Evolutionary conservation across 2,329 filamentous ascomycete genomes (phyloP), one percentile per base, ranked within the genome.

Genomic region (Ceratocystis colombiana): DNA sequence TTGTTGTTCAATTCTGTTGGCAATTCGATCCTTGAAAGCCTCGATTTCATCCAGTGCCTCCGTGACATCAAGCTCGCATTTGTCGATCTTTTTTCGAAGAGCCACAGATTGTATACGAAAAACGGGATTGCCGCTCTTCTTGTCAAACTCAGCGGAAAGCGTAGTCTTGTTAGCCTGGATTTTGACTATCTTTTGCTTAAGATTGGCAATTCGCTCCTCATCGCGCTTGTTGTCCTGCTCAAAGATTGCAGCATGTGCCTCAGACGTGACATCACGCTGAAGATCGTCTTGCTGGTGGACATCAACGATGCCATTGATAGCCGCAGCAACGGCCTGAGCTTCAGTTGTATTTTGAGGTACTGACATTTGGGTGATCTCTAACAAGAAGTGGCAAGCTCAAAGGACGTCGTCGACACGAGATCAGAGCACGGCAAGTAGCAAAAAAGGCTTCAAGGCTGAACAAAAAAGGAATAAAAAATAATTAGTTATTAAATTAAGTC

Each of bases 281-380:
- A 97, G 78, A 68, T 96, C 92, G 77, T 92, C 87, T 74, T 97
- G 93, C 71, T 96, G 86, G 67, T 90, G 85, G 25, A 94, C 84
- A 67, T 68, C 64, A 8, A 69, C 68, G 5, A 69, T 41, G 48
- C 76, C 68, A 73, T 77, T 33, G 72, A 75, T 46, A 73, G 75
- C 68, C 70, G 70, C 62, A 72, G 75, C 70, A 74, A 76, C 66
- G 72, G 68, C 68, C 30, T 64, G 61, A n/a, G 67, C 68, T 17
- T 68, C 69, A n/a, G 28, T 41, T 5, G 20, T 12, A 15, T 10
- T 28, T 28, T 17, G 53, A 30, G 22, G 22, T 17, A 4, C 10
- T 2, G 22, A 17, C 22, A 41, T 41, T 57, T 28, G 10, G 53
- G 22, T 15, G 15, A 15, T 57, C 28, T n/a, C 37, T 41, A 41